Base-by-base conservation (phyloP, 768 basidiomycete species). In the Phlebiopsis gigantea region DNA sequence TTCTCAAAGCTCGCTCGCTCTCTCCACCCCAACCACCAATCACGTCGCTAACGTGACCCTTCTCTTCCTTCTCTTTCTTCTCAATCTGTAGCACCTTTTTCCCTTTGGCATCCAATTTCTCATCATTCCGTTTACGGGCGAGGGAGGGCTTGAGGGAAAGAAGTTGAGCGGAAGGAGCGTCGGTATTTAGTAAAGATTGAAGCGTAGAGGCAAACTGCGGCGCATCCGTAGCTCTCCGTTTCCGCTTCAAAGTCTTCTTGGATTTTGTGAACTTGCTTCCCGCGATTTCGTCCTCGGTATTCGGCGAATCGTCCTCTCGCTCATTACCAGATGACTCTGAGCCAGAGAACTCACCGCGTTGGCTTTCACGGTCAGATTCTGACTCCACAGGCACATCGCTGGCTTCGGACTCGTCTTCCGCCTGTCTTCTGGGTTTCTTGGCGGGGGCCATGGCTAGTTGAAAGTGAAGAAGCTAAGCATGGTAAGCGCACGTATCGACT, bases 11-110 rank as follows among this genome's bases (percentile, higher is more conserved):
- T 70, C 81, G 81, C 74, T 86, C 92, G 71, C 81, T 82, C 70
- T 90, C 88, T 12, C 80, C 87, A 28, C 89, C 94, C 94, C 93
- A 97, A 42, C 92, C 93, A 56, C 85, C 90, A 67, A 89, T 91
- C 15, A 84, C 82, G 68, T 88, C 85, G 41, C 73, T 79, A 61
- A 88, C 78, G 56, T 82, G 74, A 12, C 82, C 81, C 60, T 75
- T 83, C 61, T 89, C 88, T 61, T 89, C 87, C 61, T 78, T 87
- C 59, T 85, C 87, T 66, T 84, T 88, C 69, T 77, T 83, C 64
- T 89, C 90, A 24, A 81, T 73, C 51, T 82, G 84, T 28, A 93
- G 77, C 15, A 82, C 78, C 62, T 84, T 89, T 67, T 81, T 86
- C 1, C 89, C 90, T 65, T 79, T 80, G 57, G 72, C 69, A 67